Base-by-base conservation (phyloP, 345 rosid genomes). In the Fremontodendron californicum region DNA sequence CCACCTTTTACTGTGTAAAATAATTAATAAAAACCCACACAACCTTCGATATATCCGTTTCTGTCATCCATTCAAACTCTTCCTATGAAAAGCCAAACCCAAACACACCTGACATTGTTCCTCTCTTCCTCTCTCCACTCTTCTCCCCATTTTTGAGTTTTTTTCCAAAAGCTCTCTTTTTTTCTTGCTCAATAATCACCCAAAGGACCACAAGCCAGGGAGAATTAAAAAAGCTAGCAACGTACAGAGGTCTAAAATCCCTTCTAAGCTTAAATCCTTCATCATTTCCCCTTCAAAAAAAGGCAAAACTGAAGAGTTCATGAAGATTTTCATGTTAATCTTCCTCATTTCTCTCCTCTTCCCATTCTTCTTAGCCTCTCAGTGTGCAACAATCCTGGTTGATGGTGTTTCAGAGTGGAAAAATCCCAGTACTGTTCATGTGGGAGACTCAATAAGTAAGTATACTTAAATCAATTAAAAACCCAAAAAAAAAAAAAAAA, bases 351-450 rank as follows among this genome's bases (percentile, higher is more conserved):
- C 74, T 40, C 37, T 82, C 63, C 82, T 87, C 65, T 78, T 85
- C 48, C 63, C 84, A 0, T 80, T 89, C 77, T 62, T 79, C 78
- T 77, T 79, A 10, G 80, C 48, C 76, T 85, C 82, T 82, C 74
- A 78, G 33, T 86, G 90, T 73, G 70, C 88, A 58, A 87, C 94
- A 27, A 71, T 87, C 21, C 75, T 90, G 0, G 93, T 92, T 5
- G 97, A 90, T 78, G 97, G 97, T 46, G 87, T 83, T 78, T 86
- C 94, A 51, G 80, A 83, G 78, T 90, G 96, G 97, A 87, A 82
- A 79, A 83, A 89, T n/a, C 94, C 95, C n/a, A n/a, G n/a, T 10
- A 73, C 18, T 73, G 96, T 88, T 80, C 86, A 85, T 80, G 85
- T 90, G 62, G 97, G 97, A 52, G 98, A 94, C 76, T 85, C 46